phyloP scores from a whole-genome alignment of 257 asterid species.

The Apocynum venetum region DNA sequence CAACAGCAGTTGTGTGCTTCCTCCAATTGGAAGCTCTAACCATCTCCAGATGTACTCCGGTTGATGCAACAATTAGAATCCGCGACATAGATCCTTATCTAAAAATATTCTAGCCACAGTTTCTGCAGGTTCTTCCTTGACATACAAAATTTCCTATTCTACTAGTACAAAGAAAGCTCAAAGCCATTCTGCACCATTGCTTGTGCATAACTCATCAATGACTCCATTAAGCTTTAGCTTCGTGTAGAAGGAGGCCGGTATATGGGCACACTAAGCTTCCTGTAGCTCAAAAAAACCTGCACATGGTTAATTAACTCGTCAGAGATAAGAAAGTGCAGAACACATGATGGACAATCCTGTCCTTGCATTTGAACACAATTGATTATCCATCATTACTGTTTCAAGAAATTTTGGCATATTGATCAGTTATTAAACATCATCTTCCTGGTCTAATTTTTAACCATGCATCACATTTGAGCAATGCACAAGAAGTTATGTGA shows the following conservation, averaged over 20 bases:
- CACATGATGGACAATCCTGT: background rate
- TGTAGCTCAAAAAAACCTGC: background rate
- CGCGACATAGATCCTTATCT: background rate
- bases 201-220: background rate
- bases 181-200: background rate
- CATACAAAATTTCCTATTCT: background rate
- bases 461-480: background rate
- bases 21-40: background rate
- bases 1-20: background rate
- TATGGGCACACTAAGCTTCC: background rate
- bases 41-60: background rate
- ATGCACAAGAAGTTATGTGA: background rate
- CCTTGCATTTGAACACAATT: background rate
- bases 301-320: background rate
- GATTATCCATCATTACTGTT: background rate
- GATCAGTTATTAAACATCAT: too few relatives aligned
- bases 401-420: too few relatives aligned
- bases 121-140: background rate
- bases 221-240: background rate
- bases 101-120: background rate
- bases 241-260: background rate
- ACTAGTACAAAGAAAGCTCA: background rate
- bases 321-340: background rate
- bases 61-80: too few relatives aligned
- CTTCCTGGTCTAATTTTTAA: background rate